Evolutionary conservation across 768 basidiomycete species (phyloP), one percentile per base, ranked within the genome.

Genomic region (Leccinum uliginosum): DNA sequence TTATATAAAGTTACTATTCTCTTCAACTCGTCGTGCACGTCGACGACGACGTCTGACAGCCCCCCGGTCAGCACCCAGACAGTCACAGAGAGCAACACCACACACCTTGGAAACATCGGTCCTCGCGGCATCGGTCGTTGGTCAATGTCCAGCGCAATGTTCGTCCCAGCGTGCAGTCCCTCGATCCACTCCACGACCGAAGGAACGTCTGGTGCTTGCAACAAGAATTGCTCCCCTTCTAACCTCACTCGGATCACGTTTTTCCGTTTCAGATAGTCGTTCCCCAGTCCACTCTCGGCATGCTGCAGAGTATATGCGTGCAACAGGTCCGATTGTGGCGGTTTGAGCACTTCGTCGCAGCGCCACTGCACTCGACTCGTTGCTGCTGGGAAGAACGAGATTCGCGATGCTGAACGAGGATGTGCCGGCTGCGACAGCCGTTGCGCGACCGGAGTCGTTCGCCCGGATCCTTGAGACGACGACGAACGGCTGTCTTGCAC

Each of bases 171-270:
- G 76, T 98, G 95, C 58, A 98, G 80, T 11, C 84, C 89, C 89
- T 99, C 96, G 59, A 99, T 95, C 93, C 96, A 95, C 53, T 88
- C 84, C 54, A 98, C 91, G 2, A 98, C 95, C 26, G 85, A 83
- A 45, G 84, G 79, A 38, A 93, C 86, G 67, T 90, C 87, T 50
- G 79, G 82, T 3, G 91, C 91, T 73, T 99, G 96, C 63, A 99
- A 65, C 63, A 99, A 75, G 73, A 99, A 99, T 74, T 99, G 97
- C 76, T 98, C 92, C 12, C 96, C 97, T 70, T 97, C 93, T 61
- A 93, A 76, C 56, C 96, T 75, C 27, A 98, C 83, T 21, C 97
- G 80, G 32, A 98, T 93, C 46, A 98, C 96, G 70, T 98, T 91
- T 76, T 84, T 88, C 60, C 94, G 78, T 80, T 98, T 98, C 61